A percentile compares a stretch with the other conserved stretches of the same genome.
Evolutionary conservation across 31 red algal species (phyloP).

Genomic region (Asparagopsis taxiformis): DNA sequence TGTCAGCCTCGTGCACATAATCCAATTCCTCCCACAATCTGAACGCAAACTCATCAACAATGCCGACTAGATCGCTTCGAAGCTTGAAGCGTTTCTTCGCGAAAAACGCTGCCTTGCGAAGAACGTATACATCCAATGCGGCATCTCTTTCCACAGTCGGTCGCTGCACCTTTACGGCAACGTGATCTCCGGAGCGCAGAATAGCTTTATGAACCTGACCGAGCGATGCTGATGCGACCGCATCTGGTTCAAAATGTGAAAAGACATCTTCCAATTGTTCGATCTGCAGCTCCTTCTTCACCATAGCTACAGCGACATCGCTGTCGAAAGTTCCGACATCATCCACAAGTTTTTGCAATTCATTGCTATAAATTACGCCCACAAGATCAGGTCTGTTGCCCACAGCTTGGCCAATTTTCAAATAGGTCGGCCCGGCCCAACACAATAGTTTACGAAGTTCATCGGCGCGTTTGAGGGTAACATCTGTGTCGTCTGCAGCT

Average conservation of each 20-base stretch:
- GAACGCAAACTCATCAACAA: conserved; percentile 89
- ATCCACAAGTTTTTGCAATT: conserved; percentile 86
- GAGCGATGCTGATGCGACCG: conserved; percentile 78
- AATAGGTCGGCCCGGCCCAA: conserved; percentile 64
- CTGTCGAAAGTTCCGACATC: conserved; percentile 78
- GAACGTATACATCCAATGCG: conserved; percentile 82
- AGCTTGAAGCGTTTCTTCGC: conserved; percentile 55
- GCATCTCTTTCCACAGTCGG: conserved; percentile 76
- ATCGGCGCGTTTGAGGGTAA: conserved; percentile 50
- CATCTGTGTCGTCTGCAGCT: background rate
- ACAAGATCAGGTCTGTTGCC: conserved; percentile 90
- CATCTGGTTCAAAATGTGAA: conserved; percentile 36
- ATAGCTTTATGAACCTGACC: conserved; percentile 81
- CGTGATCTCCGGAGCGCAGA: conserved; percentile 53
- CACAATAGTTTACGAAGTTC: conserved; percentile 64
- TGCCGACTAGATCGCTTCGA: conserved; percentile 75
- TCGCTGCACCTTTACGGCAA: conserved; percentile 94
- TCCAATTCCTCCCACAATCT: conserved; percentile 91
- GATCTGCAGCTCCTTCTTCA: conserved; percentile 68
- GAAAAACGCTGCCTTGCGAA: conserved; percentile 60
- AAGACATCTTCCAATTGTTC: conserved; percentile 52
- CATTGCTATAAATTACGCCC: conserved; percentile 64
- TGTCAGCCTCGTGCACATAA: conserved; percentile 84
- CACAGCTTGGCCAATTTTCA: conserved; percentile 87
- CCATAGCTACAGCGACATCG: conserved; percentile 51